These are phyloP conservation scores for Rhizopus arrhizus DNA, from an alignment of 371 early-diverging fungal species.

Conservation along the genomic window DNA sequence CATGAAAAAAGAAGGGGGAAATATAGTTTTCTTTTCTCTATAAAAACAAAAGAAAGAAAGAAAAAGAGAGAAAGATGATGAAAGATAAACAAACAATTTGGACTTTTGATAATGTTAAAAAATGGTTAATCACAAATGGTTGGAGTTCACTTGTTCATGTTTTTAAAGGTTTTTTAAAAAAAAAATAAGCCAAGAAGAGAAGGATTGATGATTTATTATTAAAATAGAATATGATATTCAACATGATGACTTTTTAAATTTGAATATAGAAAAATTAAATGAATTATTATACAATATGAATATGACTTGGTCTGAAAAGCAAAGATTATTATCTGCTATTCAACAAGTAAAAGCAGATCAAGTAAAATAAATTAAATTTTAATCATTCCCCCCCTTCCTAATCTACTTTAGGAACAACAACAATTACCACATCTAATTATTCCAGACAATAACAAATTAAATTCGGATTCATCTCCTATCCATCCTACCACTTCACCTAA, in stretches of 20 bases:
- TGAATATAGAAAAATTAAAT: conserved; percentile 14
- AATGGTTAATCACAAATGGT: conserved; percentile 22
- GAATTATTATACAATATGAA: conserved; percentile 13
- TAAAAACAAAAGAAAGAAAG: background rate
- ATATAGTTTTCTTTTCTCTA: background rate
- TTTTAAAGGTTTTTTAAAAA: too few relatives aligned
- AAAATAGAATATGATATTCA: conserved; percentile 20
- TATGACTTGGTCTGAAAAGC: conserved; percentile 14
- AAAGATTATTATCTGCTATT: conserved; percentile 18
- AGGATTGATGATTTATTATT: background rate
- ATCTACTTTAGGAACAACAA: background rate
- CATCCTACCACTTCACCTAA: conserved; percentile 6
- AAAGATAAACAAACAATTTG: conserved; percentile 15
- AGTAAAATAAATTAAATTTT: background rate
- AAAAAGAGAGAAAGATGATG: background rate
- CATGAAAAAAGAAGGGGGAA: conserved; percentile 5
- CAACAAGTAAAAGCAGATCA: conserved; percentile 23
- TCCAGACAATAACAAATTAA: conserved; percentile 3
- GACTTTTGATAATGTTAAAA: conserved; percentile 18
- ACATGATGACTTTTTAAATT: conserved; percentile 22
- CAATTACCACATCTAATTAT: conserved; percentile 18
- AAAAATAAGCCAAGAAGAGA: too few relatives aligned
- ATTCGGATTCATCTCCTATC: background rate
- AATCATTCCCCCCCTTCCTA: background rate
- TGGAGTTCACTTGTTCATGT: conserved; percentile 13